phyloP scores from a whole-genome alignment of 768 basidiomycete genomes.

The Mycena galopus region DNA sequence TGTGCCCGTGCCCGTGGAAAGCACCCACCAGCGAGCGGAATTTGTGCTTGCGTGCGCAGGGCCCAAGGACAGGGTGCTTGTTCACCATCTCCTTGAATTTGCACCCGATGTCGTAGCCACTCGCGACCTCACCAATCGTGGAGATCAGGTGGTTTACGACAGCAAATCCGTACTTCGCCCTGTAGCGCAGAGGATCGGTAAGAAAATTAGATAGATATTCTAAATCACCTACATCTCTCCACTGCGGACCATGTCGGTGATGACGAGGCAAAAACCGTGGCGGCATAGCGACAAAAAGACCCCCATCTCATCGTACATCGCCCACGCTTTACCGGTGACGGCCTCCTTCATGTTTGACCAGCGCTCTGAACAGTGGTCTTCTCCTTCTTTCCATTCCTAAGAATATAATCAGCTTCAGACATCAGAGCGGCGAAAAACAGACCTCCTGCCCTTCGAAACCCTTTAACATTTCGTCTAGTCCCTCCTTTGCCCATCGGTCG shows the following conservation, averaged over 20 bases:
- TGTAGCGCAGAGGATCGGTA: neutral
- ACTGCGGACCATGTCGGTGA: slow-evolving; percentile 50
- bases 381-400: slow-evolving; percentile 13
- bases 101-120: slow-evolving; percentile 35
- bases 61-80: slow-evolving; percentile 14
- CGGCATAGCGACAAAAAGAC: slow-evolving; percentile 51
- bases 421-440: no score
- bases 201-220: neutral
- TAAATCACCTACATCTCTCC: slow-evolving; percentile 50
- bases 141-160: slow-evolving; percentile 6
- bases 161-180: slow-evolving; percentile 19
- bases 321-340: slow-evolving; percentile 44
- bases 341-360: slow-evolving; percentile 41
- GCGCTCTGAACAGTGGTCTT: slow-evolving; percentile 39
- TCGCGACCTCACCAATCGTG: neutral
- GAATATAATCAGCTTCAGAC: neutral
- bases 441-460: neutral
- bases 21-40: slow-evolving; percentile 7
- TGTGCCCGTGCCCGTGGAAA: no score
- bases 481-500: neutral
- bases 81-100: slow-evolving; percentile 25
- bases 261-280: slow-evolving; percentile 47
- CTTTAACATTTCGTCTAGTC: neutral
- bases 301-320: slow-evolving; percentile 52
- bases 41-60: neutral